Percentiles rank a stretch among this genome's conserved stretches.
These are phyloP conservation scores for Meyerozyma sp. DNA, from an alignment of 1,139 yeast genomes.

Conservation along the genomic window DNA sequence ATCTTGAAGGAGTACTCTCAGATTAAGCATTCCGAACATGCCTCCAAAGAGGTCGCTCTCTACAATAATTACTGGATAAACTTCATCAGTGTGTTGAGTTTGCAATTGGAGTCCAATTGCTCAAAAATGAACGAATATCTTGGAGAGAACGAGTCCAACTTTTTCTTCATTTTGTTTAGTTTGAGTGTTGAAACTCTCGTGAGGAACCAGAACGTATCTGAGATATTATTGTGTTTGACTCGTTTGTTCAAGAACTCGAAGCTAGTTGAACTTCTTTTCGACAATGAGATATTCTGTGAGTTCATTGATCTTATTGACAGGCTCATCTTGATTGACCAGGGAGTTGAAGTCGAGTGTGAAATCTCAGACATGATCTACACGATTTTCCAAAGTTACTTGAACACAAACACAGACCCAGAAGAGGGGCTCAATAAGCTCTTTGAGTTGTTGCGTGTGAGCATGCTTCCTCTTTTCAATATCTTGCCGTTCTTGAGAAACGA, in stretches of 20 bases:
- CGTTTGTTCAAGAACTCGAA: slow-evolving; percentile 54
- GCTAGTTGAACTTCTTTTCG: slow-evolving; percentile 56
- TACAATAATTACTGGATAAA: slow-evolving; percentile 75
- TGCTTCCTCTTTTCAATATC: slow-evolving; percentile 56
- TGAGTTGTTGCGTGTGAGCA: slow-evolving; percentile 70
- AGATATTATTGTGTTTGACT: slow-evolving; percentile 49
- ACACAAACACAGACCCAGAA: slow-evolving; percentile 25
- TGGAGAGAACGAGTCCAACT: slow-evolving; percentile 64
- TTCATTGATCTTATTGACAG: slow-evolving; percentile 73
- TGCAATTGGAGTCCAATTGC: slow-evolving; percentile 52
- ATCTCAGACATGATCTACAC: slow-evolving; percentile 55
- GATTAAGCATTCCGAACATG: slow-evolving; percentile 47
- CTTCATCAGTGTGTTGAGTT: slow-evolving; percentile 70
- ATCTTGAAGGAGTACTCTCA: slow-evolving; percentile 71
- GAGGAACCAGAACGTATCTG: slow-evolving; percentile 34
- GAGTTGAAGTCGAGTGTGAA: slow-evolving; percentile 44
- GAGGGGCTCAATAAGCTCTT: slow-evolving; percentile 72
- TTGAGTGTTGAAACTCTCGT: slow-evolving; percentile 76
- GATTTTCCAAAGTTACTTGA: slow-evolving; percentile 31
- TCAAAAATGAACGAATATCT: slow-evolving; percentile 37
- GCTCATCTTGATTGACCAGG: slow-evolving; percentile 55
- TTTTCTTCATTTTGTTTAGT: slow-evolving; percentile 77
- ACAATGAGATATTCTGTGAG: slow-evolving; percentile 70
- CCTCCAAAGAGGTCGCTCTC: slow-evolving; percentile 48
- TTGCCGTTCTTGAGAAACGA: slow-evolving; percentile 58